phyloP scores from a whole-genome alignment of 2,329 filamentous ascomycete genomes.

The Botrytis squamosa region DNA sequence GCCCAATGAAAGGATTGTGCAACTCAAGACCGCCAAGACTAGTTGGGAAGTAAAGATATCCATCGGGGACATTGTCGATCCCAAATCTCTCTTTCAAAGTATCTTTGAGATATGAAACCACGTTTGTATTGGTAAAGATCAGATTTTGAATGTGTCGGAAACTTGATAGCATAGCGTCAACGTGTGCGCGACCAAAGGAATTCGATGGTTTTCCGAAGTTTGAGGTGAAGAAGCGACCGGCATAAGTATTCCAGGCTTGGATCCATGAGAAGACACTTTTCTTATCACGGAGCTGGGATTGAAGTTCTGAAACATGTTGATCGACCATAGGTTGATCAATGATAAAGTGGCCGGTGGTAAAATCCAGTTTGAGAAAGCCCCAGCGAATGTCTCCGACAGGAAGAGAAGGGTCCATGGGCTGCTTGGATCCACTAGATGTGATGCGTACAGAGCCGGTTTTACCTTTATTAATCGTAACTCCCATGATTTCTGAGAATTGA shows the following conservation, averaged over 20 bases:
- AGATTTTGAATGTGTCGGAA: slow-evolving; percentile 52
- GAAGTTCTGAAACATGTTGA: slow-evolving; percentile 55
- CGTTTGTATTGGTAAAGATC: slow-evolving; percentile 47
- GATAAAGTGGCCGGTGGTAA: slow-evolving; percentile 49
- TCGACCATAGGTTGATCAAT: slow-evolving; percentile 57
- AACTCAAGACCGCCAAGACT: slow-evolving; percentile 44
- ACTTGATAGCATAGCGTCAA: slow-evolving; percentile 54
- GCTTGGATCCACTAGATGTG: slow-evolving; percentile 14
- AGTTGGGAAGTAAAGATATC: slow-evolving; percentile 45
- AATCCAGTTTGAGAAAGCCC: slow-evolving; percentile 57
- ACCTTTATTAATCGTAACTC: slow-evolving; percentile 56
- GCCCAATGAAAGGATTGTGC: slow-evolving; percentile 44
- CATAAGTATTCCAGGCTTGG: slow-evolving; percentile 60
- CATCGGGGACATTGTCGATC: slow-evolving; percentile 42
- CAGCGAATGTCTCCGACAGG: slow-evolving; percentile 55
- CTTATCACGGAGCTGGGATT: slow-evolving; percentile 50
- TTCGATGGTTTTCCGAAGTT: slow-evolving; percentile 57
- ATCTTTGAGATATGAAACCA: slow-evolving; percentile 49
- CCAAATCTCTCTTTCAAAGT: slow-evolving; percentile 51
- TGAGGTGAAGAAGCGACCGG: slow-evolving; percentile 54
- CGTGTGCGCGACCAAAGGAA: slow-evolving; percentile 54
- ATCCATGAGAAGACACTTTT: slow-evolving; percentile 58
- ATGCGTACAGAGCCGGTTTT: slow-evolving; percentile 56
- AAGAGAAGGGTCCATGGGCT: slow-evolving; percentile 38
- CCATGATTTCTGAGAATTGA: slow-evolving; percentile 54